A percentile compares a stretch with the other conserved stretches of the same genome.
Conservation (phyloP, 257 asterid species). For the Buddleja alternifolia region DNA sequence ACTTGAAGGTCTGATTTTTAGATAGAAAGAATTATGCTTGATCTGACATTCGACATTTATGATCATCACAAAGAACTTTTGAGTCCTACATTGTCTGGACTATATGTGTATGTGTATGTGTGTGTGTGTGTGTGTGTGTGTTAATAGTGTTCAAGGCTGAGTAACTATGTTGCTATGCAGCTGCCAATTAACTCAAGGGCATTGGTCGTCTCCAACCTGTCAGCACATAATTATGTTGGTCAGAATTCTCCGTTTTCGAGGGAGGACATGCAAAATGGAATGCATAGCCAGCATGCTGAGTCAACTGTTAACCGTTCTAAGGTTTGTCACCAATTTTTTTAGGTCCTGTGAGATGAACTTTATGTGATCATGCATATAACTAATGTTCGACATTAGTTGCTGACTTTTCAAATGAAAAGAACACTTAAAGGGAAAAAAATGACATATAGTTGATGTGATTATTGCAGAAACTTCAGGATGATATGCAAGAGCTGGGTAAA, state of each 20-base stretch:
- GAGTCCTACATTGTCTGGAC: too few species aligned
- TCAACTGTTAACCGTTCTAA: slow-evolving; percentile 37
- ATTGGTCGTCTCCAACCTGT: slow-evolving; percentile 32
- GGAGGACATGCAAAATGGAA: slow-evolving; percentile 40
- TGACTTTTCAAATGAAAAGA: neutral
- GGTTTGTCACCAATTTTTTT: slow-evolving; percentile 41
- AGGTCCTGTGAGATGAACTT: neutral
- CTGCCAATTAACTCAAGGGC: slow-evolving; percentile 32
- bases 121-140: neutral
- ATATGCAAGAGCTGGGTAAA: slow-evolving; percentile 53
- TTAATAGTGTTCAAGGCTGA: slow-evolving; percentile 8
- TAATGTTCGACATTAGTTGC: slow-evolving; percentile 13
- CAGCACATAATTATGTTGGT: slow-evolving; percentile 29
- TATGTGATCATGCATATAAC: slow-evolving; percentile 5
- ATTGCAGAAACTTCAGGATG: slow-evolving; percentile 72
- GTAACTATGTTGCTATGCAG: slow-evolving; percentile 29
- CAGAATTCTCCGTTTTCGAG: slow-evolving; percentile 32
- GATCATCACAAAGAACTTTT: neutral
- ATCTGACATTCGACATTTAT: neutral
- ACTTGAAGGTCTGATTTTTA: neutral
- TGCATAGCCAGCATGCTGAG: slow-evolving; percentile 28
- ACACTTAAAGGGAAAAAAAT: slow-evolving; percentile 1
- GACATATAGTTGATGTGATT: slow-evolving; percentile 18
- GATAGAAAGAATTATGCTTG: slow-evolving; percentile 2
- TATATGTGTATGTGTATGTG: too few species aligned